phyloP scores from a whole-genome alignment of 2,329 filamentous ascomycete genomes.

The Parastagonospora nodorum region DNA sequence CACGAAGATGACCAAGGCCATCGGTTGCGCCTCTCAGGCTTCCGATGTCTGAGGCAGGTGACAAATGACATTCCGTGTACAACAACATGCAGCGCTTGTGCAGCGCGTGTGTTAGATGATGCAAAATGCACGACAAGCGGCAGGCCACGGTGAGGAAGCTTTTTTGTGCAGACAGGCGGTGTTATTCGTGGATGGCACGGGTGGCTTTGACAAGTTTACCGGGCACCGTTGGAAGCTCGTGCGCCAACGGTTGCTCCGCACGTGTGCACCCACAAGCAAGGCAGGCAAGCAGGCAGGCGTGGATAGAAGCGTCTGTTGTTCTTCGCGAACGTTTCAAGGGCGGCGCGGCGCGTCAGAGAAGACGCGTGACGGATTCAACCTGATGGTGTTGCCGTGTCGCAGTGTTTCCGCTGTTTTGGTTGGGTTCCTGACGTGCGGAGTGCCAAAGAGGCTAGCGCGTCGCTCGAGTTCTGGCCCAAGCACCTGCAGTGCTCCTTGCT shows the following conservation, averaged over 20 bases:
- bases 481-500: no score
- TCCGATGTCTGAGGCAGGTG: no score
- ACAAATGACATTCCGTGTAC: no score
- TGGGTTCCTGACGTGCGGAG: constrained; percentile 11
- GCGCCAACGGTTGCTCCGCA: background rate
- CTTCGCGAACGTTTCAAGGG: background rate
- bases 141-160: background rate
- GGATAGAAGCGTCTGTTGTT: background rate
- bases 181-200: constrained; percentile 3
- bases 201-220: constrained; percentile 3
- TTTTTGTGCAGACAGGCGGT: background rate
- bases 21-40: no score
- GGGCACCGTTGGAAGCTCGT: constrained; percentile 10
- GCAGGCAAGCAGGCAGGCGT: background rate
- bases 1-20: background rate
- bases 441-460: no score
- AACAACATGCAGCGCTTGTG: no score
- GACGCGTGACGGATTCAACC: constrained; percentile 5
- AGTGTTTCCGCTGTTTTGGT: constrained; percentile 15
- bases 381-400: constrained; percentile 12
- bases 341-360: constrained; percentile 6
- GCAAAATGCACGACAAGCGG: background rate
- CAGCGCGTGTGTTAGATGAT: no score
- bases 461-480: no score
- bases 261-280: background rate